Evolutionary conservation across 2,329 filamentous ascomycete genomes (phyloP).

Genomic region (Huntiella omanensis): DNA sequence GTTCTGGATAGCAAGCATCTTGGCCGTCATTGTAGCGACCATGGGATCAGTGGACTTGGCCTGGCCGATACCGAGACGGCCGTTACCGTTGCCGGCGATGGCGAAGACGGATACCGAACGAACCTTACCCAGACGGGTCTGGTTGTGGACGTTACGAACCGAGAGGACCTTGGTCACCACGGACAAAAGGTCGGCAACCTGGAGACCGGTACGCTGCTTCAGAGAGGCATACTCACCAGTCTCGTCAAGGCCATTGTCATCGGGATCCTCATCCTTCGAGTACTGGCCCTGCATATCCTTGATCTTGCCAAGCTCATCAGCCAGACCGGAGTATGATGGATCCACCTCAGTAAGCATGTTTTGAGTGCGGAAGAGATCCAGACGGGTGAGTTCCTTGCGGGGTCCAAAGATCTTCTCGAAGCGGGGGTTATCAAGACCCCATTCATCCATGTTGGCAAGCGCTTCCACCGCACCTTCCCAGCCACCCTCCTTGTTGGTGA

Average conservation of each 20-base stretch:
- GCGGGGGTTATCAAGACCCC: constrained; percentile 13
- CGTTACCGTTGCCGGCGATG: constrained; percentile 73
- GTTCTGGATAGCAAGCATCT: constrained; percentile 68
- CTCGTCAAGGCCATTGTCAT: constrained; percentile 31
- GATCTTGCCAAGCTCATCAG: constrained; percentile 29
- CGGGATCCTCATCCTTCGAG: constrained; percentile 28
- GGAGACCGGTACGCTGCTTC: constrained; percentile 36
- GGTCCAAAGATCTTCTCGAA: constrained; percentile 10
- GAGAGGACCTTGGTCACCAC: constrained; percentile 58
- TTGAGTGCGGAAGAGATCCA: constrained; percentile 10
- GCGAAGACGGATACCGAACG: constrained; percentile 54
- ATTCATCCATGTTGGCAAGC: constrained; percentile 17
- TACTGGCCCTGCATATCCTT: constrained; percentile 33
- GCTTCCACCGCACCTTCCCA: constrained; percentile 17
- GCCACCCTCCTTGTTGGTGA: constrained; percentile 15
- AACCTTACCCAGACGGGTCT: constrained; percentile 93
- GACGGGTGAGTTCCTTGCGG: constrained; percentile 9
- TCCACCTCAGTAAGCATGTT: constrained; percentile 12
- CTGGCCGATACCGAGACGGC: constrained; percentile 72
- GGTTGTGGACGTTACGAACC: constrained; percentile 59
- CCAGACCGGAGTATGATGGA: constrained; percentile 16
- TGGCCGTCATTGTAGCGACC: constrained; percentile 52
- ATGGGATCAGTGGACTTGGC: constrained; percentile 64
- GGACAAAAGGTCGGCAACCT: constrained; percentile 28
- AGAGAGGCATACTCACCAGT: constrained; percentile 30